Conservation (phyloP, 2,329 filamentous ascomycete genomes). For the Aschersonia sp. region DNA sequence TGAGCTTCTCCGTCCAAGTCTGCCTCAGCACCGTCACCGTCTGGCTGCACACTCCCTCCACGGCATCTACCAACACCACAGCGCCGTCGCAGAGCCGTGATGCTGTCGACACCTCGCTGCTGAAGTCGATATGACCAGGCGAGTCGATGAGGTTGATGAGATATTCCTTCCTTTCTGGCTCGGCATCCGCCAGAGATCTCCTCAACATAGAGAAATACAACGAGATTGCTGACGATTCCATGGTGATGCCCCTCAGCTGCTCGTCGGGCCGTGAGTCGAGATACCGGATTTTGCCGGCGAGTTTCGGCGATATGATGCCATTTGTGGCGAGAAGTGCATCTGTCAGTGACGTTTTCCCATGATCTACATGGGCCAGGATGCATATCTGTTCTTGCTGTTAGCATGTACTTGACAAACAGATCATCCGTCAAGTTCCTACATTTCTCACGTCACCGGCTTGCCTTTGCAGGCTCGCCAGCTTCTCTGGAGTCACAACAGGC, state of each 20-base stretch:
- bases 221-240: conserved; percentile 98
- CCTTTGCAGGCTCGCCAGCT: conserved; percentile 78
- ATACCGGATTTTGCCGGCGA: conserved; percentile 95
- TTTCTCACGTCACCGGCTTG: conserved; percentile 85
- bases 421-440: conserved; percentile 35
- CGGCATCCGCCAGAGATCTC: conserved; percentile 50
- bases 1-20: conserved; percentile 89
- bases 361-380: conserved; percentile 91
- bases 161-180: conserved; percentile 70
- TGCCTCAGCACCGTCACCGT: conserved; percentile 93
- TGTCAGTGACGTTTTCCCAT: conserved; percentile 95
- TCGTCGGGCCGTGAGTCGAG: conserved; percentile 94
- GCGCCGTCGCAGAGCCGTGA: conserved; percentile 90
- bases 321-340: conserved; percentile 95
- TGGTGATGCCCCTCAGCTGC: conserved; percentile 93
- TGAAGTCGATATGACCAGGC: conserved; percentile 96
- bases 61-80: conserved; percentile 85
- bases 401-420: too few relatives aligned
- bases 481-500: conserved; percentile 84
- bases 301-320: conserved; percentile 95
- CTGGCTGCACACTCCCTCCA: conserved; percentile 96
- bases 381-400: conserved; percentile 49
- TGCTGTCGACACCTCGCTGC: conserved; percentile 92
- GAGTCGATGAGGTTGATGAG: conserved; percentile 97
- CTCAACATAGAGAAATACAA: conserved; percentile 87